Evolutionary conservation across 202 grass and related monocot species (phyloP).

Genomic region (Zoysia matrella): DNA sequence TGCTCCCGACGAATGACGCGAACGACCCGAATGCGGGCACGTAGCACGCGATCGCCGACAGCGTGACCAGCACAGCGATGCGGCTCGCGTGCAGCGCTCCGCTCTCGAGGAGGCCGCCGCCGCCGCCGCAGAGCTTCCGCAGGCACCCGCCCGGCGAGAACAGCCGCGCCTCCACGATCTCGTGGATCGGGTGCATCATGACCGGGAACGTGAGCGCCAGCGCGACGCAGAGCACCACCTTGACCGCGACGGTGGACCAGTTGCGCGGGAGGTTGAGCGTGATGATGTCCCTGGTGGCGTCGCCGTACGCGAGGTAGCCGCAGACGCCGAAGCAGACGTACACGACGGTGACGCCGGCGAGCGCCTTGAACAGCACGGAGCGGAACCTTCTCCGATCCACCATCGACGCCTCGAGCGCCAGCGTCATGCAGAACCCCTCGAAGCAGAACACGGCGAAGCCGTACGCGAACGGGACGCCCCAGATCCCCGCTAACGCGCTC

Average conservation of each 20-base stretch:
- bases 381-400: constrained; percentile 62
- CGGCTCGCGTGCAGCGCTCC: constrained; percentile 63
- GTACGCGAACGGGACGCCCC: constrained; percentile 74
- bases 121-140: constrained; percentile 22
- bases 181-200: constrained; percentile 96
- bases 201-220: constrained; percentile 84
- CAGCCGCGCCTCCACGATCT: constrained; percentile 78
- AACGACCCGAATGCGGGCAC: constrained; percentile 80
- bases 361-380: constrained; percentile 64
- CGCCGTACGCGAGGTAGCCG: constrained; percentile 89
- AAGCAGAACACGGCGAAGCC: constrained; percentile 91
- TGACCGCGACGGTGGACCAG: constrained; percentile 71
- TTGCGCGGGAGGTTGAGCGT: constrained; percentile 76
- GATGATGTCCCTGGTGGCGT: constrained; percentile 81
- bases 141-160: constrained; percentile 42
- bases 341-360: constrained; percentile 55
- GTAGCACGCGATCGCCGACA: constrained; percentile 70
- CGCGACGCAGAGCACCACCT: constrained; percentile 76
- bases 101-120: constrained; percentile 6
- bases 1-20: constrained; percentile 85
- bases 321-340: constrained; percentile 79
- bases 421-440: constrained; percentile 88
- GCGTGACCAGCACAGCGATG: constrained; percentile 51
- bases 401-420: constrained; percentile 87
- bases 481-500: constrained; percentile 52